Percentiles rank a stretch among this genome's conserved stretches.
phyloP scores from a whole-genome alignment of 2,329 filamentous ascomycete genomes.

The Trichophyton equinum region DNA sequence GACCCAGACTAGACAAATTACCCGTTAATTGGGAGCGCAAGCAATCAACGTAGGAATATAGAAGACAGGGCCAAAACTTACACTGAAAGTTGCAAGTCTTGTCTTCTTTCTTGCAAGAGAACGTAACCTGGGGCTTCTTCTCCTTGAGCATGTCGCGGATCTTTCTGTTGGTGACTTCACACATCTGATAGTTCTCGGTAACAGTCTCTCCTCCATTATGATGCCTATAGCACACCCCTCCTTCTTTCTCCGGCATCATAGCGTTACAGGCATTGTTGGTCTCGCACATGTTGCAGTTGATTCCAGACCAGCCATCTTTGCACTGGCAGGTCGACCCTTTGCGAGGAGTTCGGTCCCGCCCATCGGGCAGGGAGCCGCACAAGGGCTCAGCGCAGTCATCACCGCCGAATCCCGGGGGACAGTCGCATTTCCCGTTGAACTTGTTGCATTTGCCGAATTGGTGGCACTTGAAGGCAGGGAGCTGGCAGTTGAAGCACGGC shows the following conservation, averaged over 20 bases:
- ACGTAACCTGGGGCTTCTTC: constrained; percentile 83
- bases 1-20: constrained; percentile 63
- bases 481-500: constrained; percentile 86
- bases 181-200: constrained; percentile 94
- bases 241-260: constrained; percentile 69
- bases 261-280: constrained; percentile 72
- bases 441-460: constrained; percentile 84
- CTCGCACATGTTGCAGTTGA: constrained; percentile 96
- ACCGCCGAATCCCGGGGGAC: constrained; percentile 82
- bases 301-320: constrained; percentile 85
- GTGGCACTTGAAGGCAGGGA: constrained; percentile 80
- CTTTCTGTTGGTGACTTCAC: constrained; percentile 90
- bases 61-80: constrained; percentile 31
- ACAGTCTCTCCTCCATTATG: constrained; percentile 84
- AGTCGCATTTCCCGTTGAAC: constrained; percentile 83
- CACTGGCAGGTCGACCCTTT: constrained; percentile 63
- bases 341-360: constrained; percentile 64
- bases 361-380: constrained; percentile 76
- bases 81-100: constrained; percentile 89
- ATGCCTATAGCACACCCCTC: constrained; percentile 83
- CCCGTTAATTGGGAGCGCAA: constrained; percentile 10
- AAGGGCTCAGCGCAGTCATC: constrained; percentile 88
- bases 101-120: constrained; percentile 67
- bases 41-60: constrained; percentile 7
- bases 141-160: constrained; percentile 77